Evolutionary conservation across 1,139 yeast species (phyloP).

Genomic region (Suhomyces terraborum): DNA sequence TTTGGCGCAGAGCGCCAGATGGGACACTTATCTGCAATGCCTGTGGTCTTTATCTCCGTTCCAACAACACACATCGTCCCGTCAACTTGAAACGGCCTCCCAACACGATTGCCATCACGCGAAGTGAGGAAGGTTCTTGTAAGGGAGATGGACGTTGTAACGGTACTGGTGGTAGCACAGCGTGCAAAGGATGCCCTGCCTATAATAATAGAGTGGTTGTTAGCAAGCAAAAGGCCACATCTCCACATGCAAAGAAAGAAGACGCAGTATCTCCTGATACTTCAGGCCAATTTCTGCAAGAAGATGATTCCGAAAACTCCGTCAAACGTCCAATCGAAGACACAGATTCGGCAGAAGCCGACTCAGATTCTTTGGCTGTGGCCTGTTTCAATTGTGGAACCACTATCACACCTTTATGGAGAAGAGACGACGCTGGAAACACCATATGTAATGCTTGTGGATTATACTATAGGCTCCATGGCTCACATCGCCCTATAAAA

Average conservation of each 20-base stretch:
- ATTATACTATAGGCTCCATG: conserved; percentile 73
- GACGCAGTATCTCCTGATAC: conserved; percentile 5
- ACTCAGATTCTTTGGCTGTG: conserved; percentile 54
- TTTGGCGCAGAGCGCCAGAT: conserved; percentile 70
- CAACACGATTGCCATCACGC: conserved; percentile 49
- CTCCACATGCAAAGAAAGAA: conserved; percentile 2
- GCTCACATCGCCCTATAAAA: conserved; percentile 73
- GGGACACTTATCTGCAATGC: conserved; percentile 71
- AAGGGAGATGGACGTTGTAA: conserved; percentile 84
- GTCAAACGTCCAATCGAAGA: conserved; percentile 7
- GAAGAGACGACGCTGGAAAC: conserved; percentile 77
- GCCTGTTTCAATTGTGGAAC: conserved; percentile 84
- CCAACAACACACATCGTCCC: conserved; percentile 55
- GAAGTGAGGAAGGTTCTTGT: conserved; percentile 60
- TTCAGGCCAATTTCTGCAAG: conserved; percentile 7
- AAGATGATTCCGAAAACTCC: conserved; percentile 3
- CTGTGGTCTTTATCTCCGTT: conserved; percentile 62
- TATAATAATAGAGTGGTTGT: conserved; percentile 66
- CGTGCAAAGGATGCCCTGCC: conserved; percentile 84
- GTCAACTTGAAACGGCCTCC: conserved; percentile 72
- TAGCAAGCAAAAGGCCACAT: conserved; percentile 13
- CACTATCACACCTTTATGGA: conserved; percentile 85
- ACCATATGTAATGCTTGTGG: conserved; percentile 92
- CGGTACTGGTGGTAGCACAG: conserved; percentile 82
- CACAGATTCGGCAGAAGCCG: conserved; percentile 16